A percentile compares a stretch with the other conserved stretches of the same genome.
Conservation (phyloP, 768 basidiomycete species). For the Termitomyces heimii region DNA sequence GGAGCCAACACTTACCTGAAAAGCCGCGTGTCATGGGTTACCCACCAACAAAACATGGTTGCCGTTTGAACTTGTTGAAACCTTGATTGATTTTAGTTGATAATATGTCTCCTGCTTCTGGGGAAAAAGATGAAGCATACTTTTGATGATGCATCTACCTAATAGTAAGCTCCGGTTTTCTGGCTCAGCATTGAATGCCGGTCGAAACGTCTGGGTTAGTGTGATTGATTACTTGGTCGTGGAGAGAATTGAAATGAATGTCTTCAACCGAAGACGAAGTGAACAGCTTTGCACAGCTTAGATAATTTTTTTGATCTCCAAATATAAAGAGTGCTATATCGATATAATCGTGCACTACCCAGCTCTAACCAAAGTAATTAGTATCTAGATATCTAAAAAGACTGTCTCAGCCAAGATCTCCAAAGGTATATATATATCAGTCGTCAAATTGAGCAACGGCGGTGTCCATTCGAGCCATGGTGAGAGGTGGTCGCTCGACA, state of each 20-base stretch:
- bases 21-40: background rate
- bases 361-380: background rate
- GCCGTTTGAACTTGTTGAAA: background rate
- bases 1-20: background rate
- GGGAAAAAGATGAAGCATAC: background rate
- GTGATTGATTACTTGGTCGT: background rate
- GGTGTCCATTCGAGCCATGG: background rate
- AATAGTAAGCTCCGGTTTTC: background rate
- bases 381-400: background rate
- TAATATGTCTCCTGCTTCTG: background rate
- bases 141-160: background rate
- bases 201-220: background rate
- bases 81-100: slow-evolving; percentile 1
- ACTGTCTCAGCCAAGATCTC: background rate
- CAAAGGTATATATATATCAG: background rate
- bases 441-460: background rate
- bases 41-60: background rate
- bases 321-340: background rate
- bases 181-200: background rate
- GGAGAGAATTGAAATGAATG: background rate
- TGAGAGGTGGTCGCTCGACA: background rate
- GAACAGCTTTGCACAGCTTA: slow-evolving; percentile 6
- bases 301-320: background rate
- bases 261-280: background rate
- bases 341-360: background rate